Percentiles rank a stretch among this genome's conserved stretches.
These are phyloP conservation scores for Echinochloa phyllopogon DNA, from an alignment of 176 grass and related monocot genomes.

Conservation along the genomic window DNA sequence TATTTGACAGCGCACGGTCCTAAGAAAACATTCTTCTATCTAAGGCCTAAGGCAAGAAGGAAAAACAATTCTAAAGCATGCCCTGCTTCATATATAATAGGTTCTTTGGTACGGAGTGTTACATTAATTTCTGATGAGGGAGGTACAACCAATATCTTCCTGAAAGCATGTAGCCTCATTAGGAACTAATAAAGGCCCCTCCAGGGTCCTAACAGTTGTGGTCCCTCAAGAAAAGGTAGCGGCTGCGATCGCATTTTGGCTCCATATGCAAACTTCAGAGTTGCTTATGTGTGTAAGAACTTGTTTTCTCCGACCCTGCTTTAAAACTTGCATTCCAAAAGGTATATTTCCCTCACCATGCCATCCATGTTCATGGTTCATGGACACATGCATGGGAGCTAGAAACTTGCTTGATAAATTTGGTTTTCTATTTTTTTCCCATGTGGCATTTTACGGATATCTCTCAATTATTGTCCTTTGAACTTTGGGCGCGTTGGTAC, in stretches of 20 bases:
- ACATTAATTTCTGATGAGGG: background rate
- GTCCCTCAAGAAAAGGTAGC: background rate
- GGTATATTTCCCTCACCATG: background rate
- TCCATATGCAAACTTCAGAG: background rate
- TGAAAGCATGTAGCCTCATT: background rate
- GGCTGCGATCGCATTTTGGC: background rate
- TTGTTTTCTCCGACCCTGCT: background rate
- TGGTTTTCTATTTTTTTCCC: background rate
- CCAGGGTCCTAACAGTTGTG: background rate
- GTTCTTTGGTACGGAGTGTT: background rate
- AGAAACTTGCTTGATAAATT: conserved; percentile 28
- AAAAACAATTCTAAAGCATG: background rate
- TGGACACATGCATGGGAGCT: background rate
- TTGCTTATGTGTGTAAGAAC: background rate
- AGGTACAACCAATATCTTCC: background rate
- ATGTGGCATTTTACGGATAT: background rate
- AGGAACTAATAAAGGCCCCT: background rate
- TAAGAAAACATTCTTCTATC: background rate
- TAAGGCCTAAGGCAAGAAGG: background rate
- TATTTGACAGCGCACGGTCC: background rate
- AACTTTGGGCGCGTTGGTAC: conserved; percentile 42
- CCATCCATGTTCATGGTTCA: background rate
- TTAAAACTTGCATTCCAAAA: background rate
- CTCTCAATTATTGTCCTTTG: conserved; percentile 16
- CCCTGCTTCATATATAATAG: too few species aligned